phyloP scores from a whole-genome alignment of 257 asterid species.

The Lithospermum erythrorhizon region DNA sequence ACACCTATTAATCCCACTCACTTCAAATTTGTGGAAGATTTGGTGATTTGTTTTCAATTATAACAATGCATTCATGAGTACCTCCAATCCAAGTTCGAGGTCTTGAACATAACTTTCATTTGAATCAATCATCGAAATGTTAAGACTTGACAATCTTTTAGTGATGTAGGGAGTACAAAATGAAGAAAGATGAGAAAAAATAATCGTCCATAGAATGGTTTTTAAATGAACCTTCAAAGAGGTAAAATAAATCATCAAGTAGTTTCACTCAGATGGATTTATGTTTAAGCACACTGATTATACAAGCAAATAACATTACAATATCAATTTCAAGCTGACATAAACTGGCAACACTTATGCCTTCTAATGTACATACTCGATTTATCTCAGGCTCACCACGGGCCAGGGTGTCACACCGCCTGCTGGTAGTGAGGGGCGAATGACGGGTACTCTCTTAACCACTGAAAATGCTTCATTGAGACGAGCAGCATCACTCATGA shows the following conservation, averaged over 20 bases:
- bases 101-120: too few species aligned
- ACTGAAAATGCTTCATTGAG: conserved; percentile 83
- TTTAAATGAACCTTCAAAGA: neutral
- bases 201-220: neutral
- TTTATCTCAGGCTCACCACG: conserved; percentile 54
- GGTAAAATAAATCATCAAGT: neutral
- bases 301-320: conserved; percentile 1
- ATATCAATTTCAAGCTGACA: neutral
- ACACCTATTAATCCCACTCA: too few species aligned
- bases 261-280: neutral
- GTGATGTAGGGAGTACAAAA: too few species aligned
- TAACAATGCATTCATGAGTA: too few species aligned
- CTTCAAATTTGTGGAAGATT: too few species aligned
- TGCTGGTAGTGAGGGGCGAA: conserved; percentile 65
- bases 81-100: too few species aligned
- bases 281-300: neutral
- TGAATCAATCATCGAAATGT: too few species aligned
- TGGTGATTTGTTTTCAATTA: too few species aligned
- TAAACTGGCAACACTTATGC: neutral
- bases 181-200: too few species aligned
- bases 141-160: too few species aligned
- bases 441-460: conserved; percentile 77
- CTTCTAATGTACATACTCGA: conserved; percentile 1
- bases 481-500: conserved; percentile 85
- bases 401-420: conserved; percentile 60